Evolutionary conservation across 768 basidiomycete species (phyloP).

Genomic region (Hortiboletus flavorubellus): DNA sequence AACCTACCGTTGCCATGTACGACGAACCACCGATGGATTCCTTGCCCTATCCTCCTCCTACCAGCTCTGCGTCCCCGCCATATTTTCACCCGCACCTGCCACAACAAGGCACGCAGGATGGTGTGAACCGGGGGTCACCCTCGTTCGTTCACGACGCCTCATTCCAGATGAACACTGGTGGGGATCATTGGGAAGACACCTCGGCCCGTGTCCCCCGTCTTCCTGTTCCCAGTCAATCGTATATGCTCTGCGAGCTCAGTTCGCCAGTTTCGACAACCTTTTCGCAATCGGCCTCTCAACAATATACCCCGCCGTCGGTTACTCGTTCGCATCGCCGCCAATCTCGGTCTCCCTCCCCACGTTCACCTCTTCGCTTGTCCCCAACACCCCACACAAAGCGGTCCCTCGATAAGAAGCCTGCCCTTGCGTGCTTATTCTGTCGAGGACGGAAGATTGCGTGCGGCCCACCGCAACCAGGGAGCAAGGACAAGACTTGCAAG

Average conservation of each 20-base stretch:
- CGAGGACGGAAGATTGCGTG: conserved; percentile 69
- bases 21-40: conserved; percentile 32
- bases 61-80: conserved; percentile 15
- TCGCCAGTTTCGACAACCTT: conserved; percentile 7
- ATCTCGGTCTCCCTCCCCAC: conserved; percentile 29
- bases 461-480: conserved; percentile 53
- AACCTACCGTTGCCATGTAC: conserved; percentile 4
- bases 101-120: conserved; percentile 15
- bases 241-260: conserved; percentile 17
- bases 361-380: conserved; percentile 17
- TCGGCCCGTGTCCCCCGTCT: conserved; percentile 1
- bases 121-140: conserved; percentile 9
- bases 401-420: conserved; percentile 49
- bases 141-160: conserved; percentile 11
- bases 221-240: conserved; percentile 14
- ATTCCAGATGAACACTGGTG: conserved; percentile 1
- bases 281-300: conserved; percentile 12
- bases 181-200: conserved; percentile 25
- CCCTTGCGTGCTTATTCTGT: conserved; percentile 63
- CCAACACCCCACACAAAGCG: conserved; percentile 25
- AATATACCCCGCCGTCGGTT: conserved; percentile 9
- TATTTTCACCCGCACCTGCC: conserved; percentile 16
- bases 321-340: conserved; percentile 21
- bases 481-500: conserved; percentile 62
- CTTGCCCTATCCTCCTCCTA: conserved; percentile 29